Base-by-base conservation (phyloP, 495 filamentous ascomycete species). In the Monascus purpureus region DNA sequence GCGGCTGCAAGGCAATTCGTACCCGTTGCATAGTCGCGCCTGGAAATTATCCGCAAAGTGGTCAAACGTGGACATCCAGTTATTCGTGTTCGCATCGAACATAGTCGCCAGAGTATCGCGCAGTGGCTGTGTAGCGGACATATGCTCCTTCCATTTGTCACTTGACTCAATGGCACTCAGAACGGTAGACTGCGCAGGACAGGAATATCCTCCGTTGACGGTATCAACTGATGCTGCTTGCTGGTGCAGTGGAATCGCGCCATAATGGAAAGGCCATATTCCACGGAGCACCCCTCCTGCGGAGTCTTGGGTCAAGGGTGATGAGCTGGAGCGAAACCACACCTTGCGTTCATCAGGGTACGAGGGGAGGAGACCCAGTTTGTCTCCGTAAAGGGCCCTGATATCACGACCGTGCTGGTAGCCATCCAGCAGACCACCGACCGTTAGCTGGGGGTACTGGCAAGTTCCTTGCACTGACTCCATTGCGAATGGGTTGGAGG, bases 1-100 rank as follows among this genome's bases (percentile, higher is more conserved):
- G 1, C 53, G 6, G 22, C 47, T 44, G 39, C 59, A 63, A 0
- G 59, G 59, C 0, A 60, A 38, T 0, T 46, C 27, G 25, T 63
- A 63, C 5, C 59, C 59, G 23, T 63, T 61, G 25, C 59, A 63
- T 3, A 63, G 47, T 1, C 59, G 53, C 0, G 40, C 59, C 30
- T 63, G 59, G 41, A 63, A 63, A 17, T 61, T 61, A 38, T 63
- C 59, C 2, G 53, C 49, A 38, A 61, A 63, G 33, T 63, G 59
- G 33, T 63, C 59, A 31, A 57, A 61, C 1, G 55, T 58, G 3
- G 18, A 33, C 33, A 49, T 49, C 59, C 59, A 63, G 8, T 42
- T 45, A 30, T 42, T 45, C 0, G 35, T 39, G 8, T 41, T 39
- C 4, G 53, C 57, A 17, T 52, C 50, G 8, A 63, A 46, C 53